Base-by-base conservation (phyloP, 805 yeast genomes). In the Blastobotrys mokoenaii region DNA sequence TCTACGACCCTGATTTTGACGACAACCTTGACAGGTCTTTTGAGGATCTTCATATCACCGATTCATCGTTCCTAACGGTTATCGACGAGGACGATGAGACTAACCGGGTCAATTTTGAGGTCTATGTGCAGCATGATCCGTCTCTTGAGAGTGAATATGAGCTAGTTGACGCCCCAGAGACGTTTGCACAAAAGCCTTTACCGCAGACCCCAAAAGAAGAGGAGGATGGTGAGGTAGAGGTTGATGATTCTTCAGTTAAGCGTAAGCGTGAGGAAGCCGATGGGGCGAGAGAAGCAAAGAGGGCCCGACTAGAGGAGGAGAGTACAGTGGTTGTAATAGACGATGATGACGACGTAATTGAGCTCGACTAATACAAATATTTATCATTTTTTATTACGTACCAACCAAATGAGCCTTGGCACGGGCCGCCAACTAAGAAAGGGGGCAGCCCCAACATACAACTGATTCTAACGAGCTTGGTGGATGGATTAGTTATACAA, bases 1-100 rank as follows among this genome's bases (percentile, higher is more conserved):
- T 93, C 7, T 86, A 85, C 54, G 98, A 93, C 64, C 72, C 72
- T 46, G 98, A 90, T 57, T 88, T 85, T 61, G 95, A 86, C 41
- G 97, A 89, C 57, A 81, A 90, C 56, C 55, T 70, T 10, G 67
- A 65, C 0, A 69, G 66, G 30, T 60, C 70, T 0, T 64, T 93
- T 14, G 46, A 51, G 1, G 76, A 74, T 1, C 61, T 82, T 12
- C 82, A 83, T 8, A 66, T 88, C 25, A 54, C 51, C 4, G 64
- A 68, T 41, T 93, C 90, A n/a, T 73, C 79, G 16, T 69, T 81
- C 16, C 34, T 93, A 12, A 73, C 82, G 1, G 71, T 93, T 14
- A 77, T 82, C 40, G 98, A 93, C 63, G 96, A 90, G 44, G 81
- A 79, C 35, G 96, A 84, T 51, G 82, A 78, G 52, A 32, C 44